Percentiles rank a stretch among this genome's conserved stretches.
phyloP scores from a whole-genome alignment of 2,329 filamentous ascomycete genomes.

The Exophiala spinifera region DNA sequence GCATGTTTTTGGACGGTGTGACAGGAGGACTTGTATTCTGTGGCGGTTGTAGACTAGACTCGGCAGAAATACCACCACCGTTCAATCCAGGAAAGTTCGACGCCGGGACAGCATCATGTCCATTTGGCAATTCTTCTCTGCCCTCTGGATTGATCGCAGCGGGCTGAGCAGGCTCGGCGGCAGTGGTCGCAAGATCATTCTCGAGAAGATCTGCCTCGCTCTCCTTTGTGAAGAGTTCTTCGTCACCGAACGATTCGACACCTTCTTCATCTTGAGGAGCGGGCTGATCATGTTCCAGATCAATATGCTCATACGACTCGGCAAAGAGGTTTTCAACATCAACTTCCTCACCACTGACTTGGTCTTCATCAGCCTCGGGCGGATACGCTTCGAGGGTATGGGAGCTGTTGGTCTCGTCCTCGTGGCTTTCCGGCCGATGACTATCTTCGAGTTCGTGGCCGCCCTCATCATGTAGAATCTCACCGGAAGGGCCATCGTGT shows the following conservation, averaged over 20 bases:
- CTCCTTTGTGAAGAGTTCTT: conserved; percentile 20
- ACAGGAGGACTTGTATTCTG: conserved; percentile 14
- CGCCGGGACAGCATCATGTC: not conserved
- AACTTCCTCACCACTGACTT: conserved; percentile 1
- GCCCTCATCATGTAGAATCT: too few relatives aligned
- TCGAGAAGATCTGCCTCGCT: conserved; percentile 2
- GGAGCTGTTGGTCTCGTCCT: conserved; percentile 19
- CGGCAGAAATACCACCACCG: not conserved
- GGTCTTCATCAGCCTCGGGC: not conserved
- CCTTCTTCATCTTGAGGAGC: conserved; percentile 7
- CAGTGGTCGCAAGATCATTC: not conserved
- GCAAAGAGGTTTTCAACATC: conserved; percentile 2
- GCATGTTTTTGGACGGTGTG: conserved; percentile 19
- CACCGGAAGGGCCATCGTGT: not conserved
- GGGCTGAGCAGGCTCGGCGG: too few relatives aligned
- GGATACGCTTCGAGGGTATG: conserved; percentile 17
- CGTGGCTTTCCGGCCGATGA: conserved; percentile 2
- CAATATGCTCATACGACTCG: conserved; percentile 7
- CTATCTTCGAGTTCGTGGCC: not conserved
- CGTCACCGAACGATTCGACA: conserved; percentile 14
- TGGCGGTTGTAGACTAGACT: not conserved
- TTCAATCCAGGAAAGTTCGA: not conserved
- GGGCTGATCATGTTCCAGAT: conserved; percentile 13
- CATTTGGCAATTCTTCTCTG: too few relatives aligned
- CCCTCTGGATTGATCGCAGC: too few relatives aligned